Conservation (phyloP, 495 filamentous ascomycete genomes). For the Penicillium cataractarum region DNA sequence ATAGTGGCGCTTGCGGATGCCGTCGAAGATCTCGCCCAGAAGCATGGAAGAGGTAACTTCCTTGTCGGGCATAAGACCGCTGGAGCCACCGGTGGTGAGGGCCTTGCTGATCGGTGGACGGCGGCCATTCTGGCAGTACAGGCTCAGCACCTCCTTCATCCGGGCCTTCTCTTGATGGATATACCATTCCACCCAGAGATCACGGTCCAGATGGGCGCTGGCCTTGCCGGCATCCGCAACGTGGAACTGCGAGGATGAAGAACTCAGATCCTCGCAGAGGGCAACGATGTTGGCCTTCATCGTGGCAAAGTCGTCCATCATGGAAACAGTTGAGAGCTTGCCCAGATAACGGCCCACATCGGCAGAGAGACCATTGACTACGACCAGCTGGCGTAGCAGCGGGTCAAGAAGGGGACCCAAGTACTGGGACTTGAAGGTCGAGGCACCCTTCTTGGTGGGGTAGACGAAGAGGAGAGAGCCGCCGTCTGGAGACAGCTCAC, state of each 20-base stretch:
- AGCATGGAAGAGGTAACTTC: slow-evolving; percentile 57
- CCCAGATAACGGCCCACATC: slow-evolving; percentile 62
- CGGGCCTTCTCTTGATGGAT: slow-evolving; percentile 70
- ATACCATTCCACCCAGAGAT: slow-evolving; percentile 71
- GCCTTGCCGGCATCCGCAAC: slow-evolving; percentile 57
- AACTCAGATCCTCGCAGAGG: slow-evolving; percentile 51
- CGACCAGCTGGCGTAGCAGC: slow-evolving; percentile 64
- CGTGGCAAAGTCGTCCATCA: slow-evolving; percentile 61
- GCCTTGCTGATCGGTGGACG: slow-evolving; percentile 44
- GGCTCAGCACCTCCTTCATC: slow-evolving; percentile 61
- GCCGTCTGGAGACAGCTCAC: slow-evolving; percentile 62
- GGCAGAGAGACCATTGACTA: slow-evolving; percentile 63
- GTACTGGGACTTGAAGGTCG: slow-evolving; percentile 66
- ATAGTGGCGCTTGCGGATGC: slow-evolving; percentile 55
- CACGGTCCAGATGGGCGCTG: slow-evolving; percentile 56
- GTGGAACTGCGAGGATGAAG: slow-evolving; percentile 46
- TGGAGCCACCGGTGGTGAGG: slow-evolving; percentile 34
- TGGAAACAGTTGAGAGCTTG: slow-evolving; percentile 58
- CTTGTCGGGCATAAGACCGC: slow-evolving; percentile 40
- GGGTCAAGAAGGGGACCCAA: slow-evolving; percentile 71
- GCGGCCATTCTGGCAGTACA: slow-evolving; percentile 59
- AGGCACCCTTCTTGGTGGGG: slow-evolving; percentile 64
- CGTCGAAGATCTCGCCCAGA: slow-evolving; percentile 65
- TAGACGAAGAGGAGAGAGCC: slow-evolving; percentile 71
- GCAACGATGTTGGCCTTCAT: slow-evolving; percentile 54